phyloP scores from a whole-genome alignment of 2,329 filamentous ascomycete species.

The Botrytis hyacinthi region DNA sequence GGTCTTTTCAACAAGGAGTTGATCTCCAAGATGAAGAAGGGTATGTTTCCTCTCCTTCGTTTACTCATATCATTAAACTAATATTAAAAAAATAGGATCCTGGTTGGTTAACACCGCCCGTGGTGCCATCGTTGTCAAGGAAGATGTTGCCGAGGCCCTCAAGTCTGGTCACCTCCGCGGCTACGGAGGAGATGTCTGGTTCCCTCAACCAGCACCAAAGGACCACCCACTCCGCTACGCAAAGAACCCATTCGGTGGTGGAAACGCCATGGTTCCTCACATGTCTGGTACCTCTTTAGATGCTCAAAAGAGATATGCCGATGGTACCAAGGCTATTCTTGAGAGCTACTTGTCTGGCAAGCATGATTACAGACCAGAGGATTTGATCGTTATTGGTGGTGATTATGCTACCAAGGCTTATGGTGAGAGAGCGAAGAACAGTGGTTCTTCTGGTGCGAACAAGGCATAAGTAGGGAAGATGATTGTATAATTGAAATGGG shows the following conservation, averaged over 20 bases:
- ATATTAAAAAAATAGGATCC: conserved; percentile 57
- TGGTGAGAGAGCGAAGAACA: conserved; percentile 35
- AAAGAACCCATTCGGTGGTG: conserved; percentile 92
- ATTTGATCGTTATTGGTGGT: conserved; percentile 85
- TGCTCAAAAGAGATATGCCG: conserved; percentile 88
- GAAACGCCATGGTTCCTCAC: conserved; percentile 98
- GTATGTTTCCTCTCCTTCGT: conserved; percentile 64
- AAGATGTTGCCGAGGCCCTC: conserved; percentile 93
- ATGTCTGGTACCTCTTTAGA: conserved; percentile 99
- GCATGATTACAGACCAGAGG: conserved; percentile 83
- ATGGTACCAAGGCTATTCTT: conserved; percentile 85
- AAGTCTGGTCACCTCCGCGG: conserved; percentile 87
- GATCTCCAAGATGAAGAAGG: conserved; percentile 98
- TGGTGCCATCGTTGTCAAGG: conserved; percentile 98
- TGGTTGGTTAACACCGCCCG: conserved; percentile 99
- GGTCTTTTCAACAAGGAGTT: conserved; percentile 99
- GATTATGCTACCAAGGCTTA: conserved; percentile 85
- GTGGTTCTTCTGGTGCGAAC: conserved; percentile 10
- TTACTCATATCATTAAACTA: background rate
- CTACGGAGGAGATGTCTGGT: conserved; percentile 87
- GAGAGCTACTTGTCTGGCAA: conserved; percentile 86
- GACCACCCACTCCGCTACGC: conserved; percentile 91
- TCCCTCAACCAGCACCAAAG: conserved; percentile 88
- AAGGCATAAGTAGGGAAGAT: conserved; percentile 4
- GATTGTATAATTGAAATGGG: background rate